These are phyloP conservation scores for Phaffomyces antillensis DNA, from an alignment of 805 yeast species.

Conservation along the genomic window DNA sequence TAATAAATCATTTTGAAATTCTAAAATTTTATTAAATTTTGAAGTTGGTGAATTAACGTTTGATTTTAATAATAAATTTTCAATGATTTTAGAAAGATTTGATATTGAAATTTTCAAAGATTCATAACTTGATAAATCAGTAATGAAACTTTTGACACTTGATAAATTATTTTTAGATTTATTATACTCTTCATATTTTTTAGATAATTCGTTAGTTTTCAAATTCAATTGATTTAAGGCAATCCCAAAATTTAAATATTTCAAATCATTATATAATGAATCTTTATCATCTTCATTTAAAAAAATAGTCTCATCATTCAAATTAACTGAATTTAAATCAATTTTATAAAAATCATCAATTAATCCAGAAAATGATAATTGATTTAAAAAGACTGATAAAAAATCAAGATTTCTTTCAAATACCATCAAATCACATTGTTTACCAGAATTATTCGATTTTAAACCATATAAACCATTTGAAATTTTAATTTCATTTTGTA, in stretches of 20 bases:
- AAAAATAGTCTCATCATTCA: slow-evolving; percentile 19
- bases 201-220: slow-evolving; percentile 64
- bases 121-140: slow-evolving; percentile 60
- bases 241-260: slow-evolving; percentile 67
- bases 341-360: slow-evolving; percentile 64
- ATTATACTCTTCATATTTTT: slow-evolving; percentile 55
- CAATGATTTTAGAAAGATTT: slow-evolving; percentile 71
- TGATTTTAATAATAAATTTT: slow-evolving; percentile 45
- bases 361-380: slow-evolving; percentile 76
- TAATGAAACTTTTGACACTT: slow-evolving; percentile 67
- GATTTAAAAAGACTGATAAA: slow-evolving; percentile 63
- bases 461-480: slow-evolving; percentile 25
- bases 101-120: slow-evolving; percentile 59
- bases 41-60: slow-evolving; percentile 6
- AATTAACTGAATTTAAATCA: slow-evolving; percentile 30
- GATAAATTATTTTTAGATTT: slow-evolving; percentile 20
- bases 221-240: slow-evolving; percentile 69
- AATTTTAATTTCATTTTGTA: slow-evolving; percentile 20
- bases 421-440: slow-evolving; percentile 65
- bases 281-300: slow-evolving; percentile 22
- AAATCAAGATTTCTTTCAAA: slow-evolving; percentile 75
- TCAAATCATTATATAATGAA: slow-evolving; percentile 42
- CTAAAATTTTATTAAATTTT: slow-evolving; percentile 26
- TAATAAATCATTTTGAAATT: slow-evolving; percentile 65
- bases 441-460: slow-evolving; percentile 32